Evolutionary conservation across 768 basidiomycete genomes (phyloP), one percentile per base, ranked within the genome.

Genomic region (Boletus pseudo-olivaceus): DNA sequence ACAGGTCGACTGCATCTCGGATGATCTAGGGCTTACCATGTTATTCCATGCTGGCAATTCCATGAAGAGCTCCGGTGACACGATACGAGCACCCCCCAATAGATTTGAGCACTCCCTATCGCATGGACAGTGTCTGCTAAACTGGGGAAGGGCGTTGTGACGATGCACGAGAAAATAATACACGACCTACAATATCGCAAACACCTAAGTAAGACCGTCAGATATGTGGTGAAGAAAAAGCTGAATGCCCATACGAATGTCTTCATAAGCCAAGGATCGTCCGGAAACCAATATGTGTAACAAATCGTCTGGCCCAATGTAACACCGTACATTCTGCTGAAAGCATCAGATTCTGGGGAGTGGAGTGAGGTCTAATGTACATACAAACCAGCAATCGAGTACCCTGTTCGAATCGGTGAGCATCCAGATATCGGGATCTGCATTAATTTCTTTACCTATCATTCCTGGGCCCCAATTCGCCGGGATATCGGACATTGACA

Each of bases 221-320:
- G 30, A 41, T 14, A 2, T 2, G 14, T 11, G 2, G 19, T 9
- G 12, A 33, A 35, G 35, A 27, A 33, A 45, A 27, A 7, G 1
- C 2, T 7, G 14, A 14, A 27, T 23, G 10, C 17, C n/a, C 58
- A 2, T 43, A 62, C 59, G 1, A 52, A 27, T 29, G 44, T 29
- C 32, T 57, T 61, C 1, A 38, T 34, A 14, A n/a, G 20, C 46
- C 33, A 34, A 2, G 33, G 26, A 33, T 61, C 60, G 1, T 51
- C 11, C 1, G 59, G 60, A 35, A 61, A 61, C 59, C 54, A 61
- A 35, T 17, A 17, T 3, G 10, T 0, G n/a, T 60, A 60, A 15
- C 47, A 56, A 9, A 52, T 47, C 20, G 38, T 41, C 12, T 61
- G 59, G 2, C 53, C 58, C 39, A 60, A 14, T 19, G 58, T 61